phyloP scores from a whole-genome alignment of 2,329 filamentous ascomycete genomes.

The Talaromyces sp. region DNA sequence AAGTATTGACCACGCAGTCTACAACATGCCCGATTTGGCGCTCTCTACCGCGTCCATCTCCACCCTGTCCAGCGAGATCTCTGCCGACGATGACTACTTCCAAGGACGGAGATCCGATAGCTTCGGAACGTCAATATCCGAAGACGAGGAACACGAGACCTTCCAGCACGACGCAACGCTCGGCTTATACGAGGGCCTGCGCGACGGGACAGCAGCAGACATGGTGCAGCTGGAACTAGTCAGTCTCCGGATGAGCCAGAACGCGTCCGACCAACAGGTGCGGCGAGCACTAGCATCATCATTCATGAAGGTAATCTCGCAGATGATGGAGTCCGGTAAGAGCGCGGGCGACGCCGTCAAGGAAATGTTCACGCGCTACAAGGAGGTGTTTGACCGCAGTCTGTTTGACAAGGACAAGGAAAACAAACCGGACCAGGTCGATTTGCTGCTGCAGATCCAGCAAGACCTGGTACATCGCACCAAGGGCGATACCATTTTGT shows the following conservation, averaged over 20 bases:
- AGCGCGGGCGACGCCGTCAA: slow-evolving; percentile 61
- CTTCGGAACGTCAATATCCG: slow-evolving; percentile 67
- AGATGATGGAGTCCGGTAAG: slow-evolving; percentile 49
- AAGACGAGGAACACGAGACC: slow-evolving; percentile 49
- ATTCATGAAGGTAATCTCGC: slow-evolving; percentile 73
- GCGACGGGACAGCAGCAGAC: slow-evolving; percentile 63
- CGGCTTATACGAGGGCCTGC: slow-evolving; percentile 80
- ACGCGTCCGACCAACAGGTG: slow-evolving; percentile 84
- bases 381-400: slow-evolving; percentile 53
- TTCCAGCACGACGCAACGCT: slow-evolving; percentile 86
- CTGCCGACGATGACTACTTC: slow-evolving; percentile 29
- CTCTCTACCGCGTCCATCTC: slow-evolving; percentile 54
- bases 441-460: slow-evolving; percentile 78
- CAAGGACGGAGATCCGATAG: slow-evolving; percentile 59
- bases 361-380: slow-evolving; percentile 58
- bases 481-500: slow-evolving; percentile 62
- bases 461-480: slow-evolving; percentile 64
- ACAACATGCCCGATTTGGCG: slow-evolving; percentile 44
- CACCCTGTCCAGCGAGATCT: slow-evolving; percentile 53
- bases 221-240: slow-evolving; percentile 93
- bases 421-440: slow-evolving; percentile 65
- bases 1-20: slow-evolving; percentile 30
- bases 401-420: slow-evolving; percentile 52
- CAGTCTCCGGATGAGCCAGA: slow-evolving; percentile 81
- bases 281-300: slow-evolving; percentile 79